phyloP scores from a whole-genome alignment of 1,139 yeast genomes.

The Hemisphaericaspora xylanilytica region DNA sequence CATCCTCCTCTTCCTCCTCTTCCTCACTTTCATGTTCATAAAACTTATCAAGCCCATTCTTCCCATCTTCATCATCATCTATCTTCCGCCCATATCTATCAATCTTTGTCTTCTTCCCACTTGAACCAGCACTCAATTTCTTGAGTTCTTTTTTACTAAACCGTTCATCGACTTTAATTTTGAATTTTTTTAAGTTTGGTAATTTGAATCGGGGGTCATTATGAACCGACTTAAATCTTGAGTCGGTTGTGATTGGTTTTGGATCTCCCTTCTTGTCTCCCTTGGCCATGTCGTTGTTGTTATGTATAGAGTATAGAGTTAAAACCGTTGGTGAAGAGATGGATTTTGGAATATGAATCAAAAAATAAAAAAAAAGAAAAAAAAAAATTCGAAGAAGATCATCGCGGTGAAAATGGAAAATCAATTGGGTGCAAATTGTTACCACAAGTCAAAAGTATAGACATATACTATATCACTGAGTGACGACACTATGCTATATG shows the following conservation, averaged over 20 bases:
- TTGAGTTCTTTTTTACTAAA: conserved; percentile 72
- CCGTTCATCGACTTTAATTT: conserved; percentile 82
- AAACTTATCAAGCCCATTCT: conserved; percentile 58
- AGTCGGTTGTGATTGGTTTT: conserved; percentile 53
- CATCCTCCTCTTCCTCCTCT: conserved; percentile 24
- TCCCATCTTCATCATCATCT: conserved; percentile 15
- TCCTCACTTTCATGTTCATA: conserved; percentile 51
- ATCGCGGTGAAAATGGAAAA: too few species aligned
- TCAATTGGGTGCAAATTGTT: too few species aligned
- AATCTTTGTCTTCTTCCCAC: conserved; percentile 54
- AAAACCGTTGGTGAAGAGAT: too few species aligned
- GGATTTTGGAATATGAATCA: background rate
- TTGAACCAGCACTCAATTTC: conserved; percentile 51
- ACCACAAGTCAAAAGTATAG: too few species aligned
- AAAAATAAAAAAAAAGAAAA: conserved; percentile 1
- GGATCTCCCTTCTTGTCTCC: conserved; percentile 16
- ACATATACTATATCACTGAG: too few species aligned
- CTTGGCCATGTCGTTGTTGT: conserved; percentile 21
- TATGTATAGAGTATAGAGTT: background rate
- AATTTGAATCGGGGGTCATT: conserved; percentile 85
- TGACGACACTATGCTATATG: too few species aligned
- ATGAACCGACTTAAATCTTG: conserved; percentile 76
- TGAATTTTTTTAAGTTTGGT: conserved; percentile 67
- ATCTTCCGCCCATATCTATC: conserved; percentile 86
- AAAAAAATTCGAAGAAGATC: background rate